Evolutionary conservation across 2,329 filamentous ascomycete genomes (phyloP), one percentile per base, ranked within the genome.

Genomic region (Colletotrichum sidae): DNA sequence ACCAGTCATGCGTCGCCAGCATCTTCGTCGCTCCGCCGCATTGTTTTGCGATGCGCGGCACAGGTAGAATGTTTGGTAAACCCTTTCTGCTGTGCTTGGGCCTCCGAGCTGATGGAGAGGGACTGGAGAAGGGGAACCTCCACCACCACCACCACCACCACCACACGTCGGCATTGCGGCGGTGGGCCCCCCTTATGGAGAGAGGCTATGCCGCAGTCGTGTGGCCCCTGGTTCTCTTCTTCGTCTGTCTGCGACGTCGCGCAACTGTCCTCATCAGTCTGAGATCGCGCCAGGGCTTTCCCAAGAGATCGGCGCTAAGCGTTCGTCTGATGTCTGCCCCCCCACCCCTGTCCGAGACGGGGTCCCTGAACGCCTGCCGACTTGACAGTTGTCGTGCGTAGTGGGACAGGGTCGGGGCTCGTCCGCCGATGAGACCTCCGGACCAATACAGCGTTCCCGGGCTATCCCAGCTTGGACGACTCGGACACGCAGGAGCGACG

Each of bases 241-340:
- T 47, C 13, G 37, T 56, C 41, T 66, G 46, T 66, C 64, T 59
- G 64, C 60, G 60, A 67, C 64, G 50, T 66, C 52, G 58, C 44
- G 46, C 53, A 58, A 12, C 55, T 12, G 1, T 25, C 51, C 37
- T 25, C 38, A 46, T 52, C 46, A 11, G 46, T 62, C 41, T 45
- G 17, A 55, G 61, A 67, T 62, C 62, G 54, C 60, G n/a, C 49
- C 10, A 55, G 35, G 49, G 49, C 38, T 60, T 25, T 25, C 50
- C 49, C 39, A 37, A 53, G 39, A 51, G 61, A 66, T 67, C 62
- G 62, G 37, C 62, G 42, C 62, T 50, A 57, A 25, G 49, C 53
- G 62, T 66, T 67, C 61, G 56, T 66, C 61, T 67, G 62, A 50
- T 62, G 46, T 57, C 17, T 25, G 25, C 25, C 17, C 25, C 25